These are phyloP conservation scores for Vanrija sp. DNA, from an alignment of 1,284 basidiomycete genomes.

Conservation along the genomic window DNA sequence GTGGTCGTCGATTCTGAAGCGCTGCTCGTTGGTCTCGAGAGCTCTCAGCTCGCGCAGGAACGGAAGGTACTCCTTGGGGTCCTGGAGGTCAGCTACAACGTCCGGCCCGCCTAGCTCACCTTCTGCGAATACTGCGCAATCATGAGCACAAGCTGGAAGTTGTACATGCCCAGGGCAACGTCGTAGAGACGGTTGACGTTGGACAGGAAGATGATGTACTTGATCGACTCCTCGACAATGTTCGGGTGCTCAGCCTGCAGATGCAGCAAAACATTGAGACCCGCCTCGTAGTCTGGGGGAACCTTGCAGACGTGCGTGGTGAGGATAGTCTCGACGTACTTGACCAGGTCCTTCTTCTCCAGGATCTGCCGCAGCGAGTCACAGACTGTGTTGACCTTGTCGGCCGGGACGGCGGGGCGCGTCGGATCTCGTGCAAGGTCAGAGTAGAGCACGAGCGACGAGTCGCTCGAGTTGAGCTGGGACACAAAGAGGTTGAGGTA, in stretches of 20 bases:
- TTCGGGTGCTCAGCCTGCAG: constrained; percentile 70
- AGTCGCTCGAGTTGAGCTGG: constrained; percentile 56
- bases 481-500: constrained; percentile 91
- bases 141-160: constrained; percentile 92
- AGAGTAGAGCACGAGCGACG: constrained; percentile 25
- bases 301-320: constrained; percentile 89
- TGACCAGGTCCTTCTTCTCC: constrained; percentile 65
- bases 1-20: constrained; percentile 90
- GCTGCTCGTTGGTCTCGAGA: constrained; percentile 75
- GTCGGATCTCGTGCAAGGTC: constrained; percentile 22
- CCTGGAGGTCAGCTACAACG: constrained; percentile 48
- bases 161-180: constrained; percentile 96
- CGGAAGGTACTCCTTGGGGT: constrained; percentile 95
- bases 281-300: constrained; percentile 87
- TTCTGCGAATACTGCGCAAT: constrained; percentile 96
- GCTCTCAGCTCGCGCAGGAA: constrained; percentile 86
- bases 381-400: constrained; percentile 67
- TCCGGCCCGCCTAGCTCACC: constrained; percentile 50
- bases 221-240: constrained; percentile 90
- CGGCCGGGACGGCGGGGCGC: constrained; percentile 10
- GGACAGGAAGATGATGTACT: constrained; percentile 97
- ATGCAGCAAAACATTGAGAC: constrained; percentile 68
- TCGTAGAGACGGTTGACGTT: constrained; percentile 90
- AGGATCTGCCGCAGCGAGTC: constrained; percentile 72
- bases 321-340: constrained; percentile 84